A percentile compares a stretch with the other conserved stretches of the same genome.
phyloP scores from a whole-genome alignment of 495 filamentous ascomycete species.

The Trichoderma reesei region DNA sequence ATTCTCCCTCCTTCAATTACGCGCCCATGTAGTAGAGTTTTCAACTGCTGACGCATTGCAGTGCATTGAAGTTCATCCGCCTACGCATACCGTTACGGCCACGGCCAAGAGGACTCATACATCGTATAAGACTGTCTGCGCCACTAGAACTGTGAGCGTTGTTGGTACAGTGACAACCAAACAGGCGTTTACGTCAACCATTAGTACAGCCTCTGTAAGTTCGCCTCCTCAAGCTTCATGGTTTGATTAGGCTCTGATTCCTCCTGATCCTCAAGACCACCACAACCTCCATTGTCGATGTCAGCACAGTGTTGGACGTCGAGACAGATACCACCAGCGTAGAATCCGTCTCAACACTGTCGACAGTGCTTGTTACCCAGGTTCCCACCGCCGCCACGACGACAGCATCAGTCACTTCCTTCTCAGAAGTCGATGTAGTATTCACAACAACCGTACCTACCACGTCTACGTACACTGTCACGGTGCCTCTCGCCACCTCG shows the following conservation, averaged over 20 bases:
- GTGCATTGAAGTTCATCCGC: background rate
- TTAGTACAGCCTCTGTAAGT: constrained; percentile 1
- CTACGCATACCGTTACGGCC: background rate
- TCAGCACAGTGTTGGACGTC: background rate
- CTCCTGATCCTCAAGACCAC: background rate
- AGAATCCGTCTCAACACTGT: background rate
- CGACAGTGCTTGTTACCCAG: background rate
- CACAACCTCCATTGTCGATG: background rate
- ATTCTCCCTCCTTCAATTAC: background rate
- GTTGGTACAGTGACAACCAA: background rate
- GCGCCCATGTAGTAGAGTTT: too few species aligned
- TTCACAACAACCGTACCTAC: background rate
- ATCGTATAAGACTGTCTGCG: background rate
- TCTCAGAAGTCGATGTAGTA: background rate
- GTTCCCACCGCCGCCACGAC: background rate
- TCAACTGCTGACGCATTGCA: background rate
- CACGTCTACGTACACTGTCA: background rate
- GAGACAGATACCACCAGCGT: background rate
- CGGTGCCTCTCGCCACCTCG: background rate
- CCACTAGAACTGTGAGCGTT: background rate
- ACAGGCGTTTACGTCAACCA: background rate
- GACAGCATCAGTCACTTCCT: background rate
- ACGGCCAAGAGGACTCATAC: background rate
- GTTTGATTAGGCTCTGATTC: background rate
- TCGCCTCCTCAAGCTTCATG: background rate